These are phyloP conservation scores for Eucalyptus tenuipes DNA, from an alignment of 345 rosid genomes.

Conservation along the genomic window DNA sequence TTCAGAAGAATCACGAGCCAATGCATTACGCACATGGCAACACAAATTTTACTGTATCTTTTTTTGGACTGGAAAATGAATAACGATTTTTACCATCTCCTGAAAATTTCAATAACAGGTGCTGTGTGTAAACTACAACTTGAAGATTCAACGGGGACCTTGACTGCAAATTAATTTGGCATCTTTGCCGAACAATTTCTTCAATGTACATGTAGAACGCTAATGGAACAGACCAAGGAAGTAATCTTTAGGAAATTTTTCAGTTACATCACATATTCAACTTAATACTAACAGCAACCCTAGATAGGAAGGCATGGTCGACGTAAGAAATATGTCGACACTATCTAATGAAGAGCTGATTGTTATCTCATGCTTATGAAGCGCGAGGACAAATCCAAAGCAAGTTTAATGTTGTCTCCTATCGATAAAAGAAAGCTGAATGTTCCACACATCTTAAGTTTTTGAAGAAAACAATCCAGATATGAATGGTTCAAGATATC, in stretches of 20 bases:
- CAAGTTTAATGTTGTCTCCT: background rate
- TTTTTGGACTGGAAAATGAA: background rate
- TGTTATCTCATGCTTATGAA: background rate
- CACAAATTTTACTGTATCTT: background rate
- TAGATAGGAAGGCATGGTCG: background rate
- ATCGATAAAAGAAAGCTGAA: no score
- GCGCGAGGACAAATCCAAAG: background rate
- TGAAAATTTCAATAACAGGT: background rate
- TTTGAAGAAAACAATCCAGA: no score
- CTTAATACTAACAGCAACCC: no score
- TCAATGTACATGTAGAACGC: background rate
- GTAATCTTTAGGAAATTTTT: background rate
- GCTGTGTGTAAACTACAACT: fast-evolving
- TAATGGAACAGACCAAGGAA: background rate
- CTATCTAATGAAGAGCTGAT: background rate
- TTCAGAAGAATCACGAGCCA: background rate
- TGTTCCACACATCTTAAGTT: no score
- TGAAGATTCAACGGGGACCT: background rate
- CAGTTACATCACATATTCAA: background rate
- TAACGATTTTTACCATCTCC: background rate
- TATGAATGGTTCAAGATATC: no score
- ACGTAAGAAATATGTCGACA: no score
- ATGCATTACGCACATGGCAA: background rate
- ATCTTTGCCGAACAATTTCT: background rate
- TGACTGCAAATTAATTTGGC: background rate